Evolutionary conservation across 768 basidiomycete genomes (phyloP).

Genomic region (Auricularia heimuer): DNA sequence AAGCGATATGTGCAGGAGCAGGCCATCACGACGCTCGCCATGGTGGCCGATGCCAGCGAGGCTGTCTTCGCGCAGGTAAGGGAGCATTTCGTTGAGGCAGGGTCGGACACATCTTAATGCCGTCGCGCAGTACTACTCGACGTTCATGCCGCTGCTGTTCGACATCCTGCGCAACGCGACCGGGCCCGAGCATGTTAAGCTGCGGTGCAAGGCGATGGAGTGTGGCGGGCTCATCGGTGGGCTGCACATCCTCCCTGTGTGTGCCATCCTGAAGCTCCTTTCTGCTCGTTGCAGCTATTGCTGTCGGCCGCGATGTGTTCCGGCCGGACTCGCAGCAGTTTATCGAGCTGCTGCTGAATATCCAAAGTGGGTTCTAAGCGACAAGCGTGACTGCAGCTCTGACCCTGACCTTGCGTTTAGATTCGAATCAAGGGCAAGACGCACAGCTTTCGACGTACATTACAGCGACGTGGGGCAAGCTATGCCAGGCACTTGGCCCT

Average conservation of each 20-base stretch:
- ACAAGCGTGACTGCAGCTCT: background rate
- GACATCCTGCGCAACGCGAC: conserved; percentile 67
- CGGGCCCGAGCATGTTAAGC: conserved; percentile 50
- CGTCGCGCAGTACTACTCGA: conserved; percentile 48
- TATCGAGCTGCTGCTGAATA: conserved; percentile 60
- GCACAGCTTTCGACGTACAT: conserved; percentile 65
- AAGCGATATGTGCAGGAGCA: conserved; percentile 77
- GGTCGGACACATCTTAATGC: too few relatives aligned
- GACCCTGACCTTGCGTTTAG: conserved; percentile 23
- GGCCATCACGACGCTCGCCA: conserved; percentile 77
- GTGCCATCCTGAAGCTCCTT: background rate
- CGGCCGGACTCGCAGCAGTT: conserved; percentile 62
- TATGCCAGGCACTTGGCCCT: conserved; percentile 73
- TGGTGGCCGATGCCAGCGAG: conserved; percentile 83
- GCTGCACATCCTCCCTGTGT: conserved; percentile 14
- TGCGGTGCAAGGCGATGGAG: conserved; percentile 79
- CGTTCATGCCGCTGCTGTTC: conserved; percentile 74
- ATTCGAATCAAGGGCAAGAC: conserved; percentile 58
- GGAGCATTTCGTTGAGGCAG: background rate
- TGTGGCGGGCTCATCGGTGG: conserved; percentile 78
- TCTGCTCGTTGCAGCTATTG: conserved; percentile 47
- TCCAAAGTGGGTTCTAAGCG: conserved; percentile 50
- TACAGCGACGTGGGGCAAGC: conserved; percentile 81
- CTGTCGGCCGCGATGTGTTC: conserved; percentile 76
- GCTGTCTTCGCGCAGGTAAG: conserved; percentile 61